phyloP scores from a whole-genome alignment of 257 asterid genomes.

The Fraxinus quadrangulata region DNA sequence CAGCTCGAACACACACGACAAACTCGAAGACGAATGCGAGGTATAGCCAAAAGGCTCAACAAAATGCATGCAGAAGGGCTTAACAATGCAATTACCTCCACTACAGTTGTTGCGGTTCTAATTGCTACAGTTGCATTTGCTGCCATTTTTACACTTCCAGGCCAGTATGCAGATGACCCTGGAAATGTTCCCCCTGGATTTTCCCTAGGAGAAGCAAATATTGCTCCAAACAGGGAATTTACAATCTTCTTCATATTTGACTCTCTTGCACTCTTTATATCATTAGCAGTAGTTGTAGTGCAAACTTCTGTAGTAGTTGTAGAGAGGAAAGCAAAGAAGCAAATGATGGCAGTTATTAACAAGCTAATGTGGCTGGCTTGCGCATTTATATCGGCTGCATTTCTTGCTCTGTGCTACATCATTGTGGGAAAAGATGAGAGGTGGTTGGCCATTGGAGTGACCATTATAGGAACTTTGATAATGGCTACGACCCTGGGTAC shows the following conservation, averaged over 20 bases:
- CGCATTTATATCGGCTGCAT: slow-evolving; percentile 56
- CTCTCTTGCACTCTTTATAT: slow-evolving; percentile 74
- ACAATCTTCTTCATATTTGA: slow-evolving; percentile 59
- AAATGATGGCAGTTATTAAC: slow-evolving; percentile 70
- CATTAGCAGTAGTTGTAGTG: slow-evolving; percentile 75
- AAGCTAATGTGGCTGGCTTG: slow-evolving; percentile 91
- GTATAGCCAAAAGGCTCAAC: slow-evolving; percentile 61
- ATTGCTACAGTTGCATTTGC: slow-evolving; percentile 82
- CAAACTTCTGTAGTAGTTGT: slow-evolving; percentile 76
- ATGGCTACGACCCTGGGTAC: slow-evolving; percentile 71
- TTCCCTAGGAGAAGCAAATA: slow-evolving; percentile 62
- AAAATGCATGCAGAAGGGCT: slow-evolving; percentile 81
- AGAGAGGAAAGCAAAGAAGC: slow-evolving; percentile 65
- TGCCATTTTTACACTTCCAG: slow-evolving; percentile 72
- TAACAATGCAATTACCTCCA: slow-evolving; percentile 75
- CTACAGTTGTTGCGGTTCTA: slow-evolving; percentile 76
- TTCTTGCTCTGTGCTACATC: slow-evolving; percentile 63
- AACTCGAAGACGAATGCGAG: slow-evolving; percentile 52
- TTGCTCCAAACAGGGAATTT: slow-evolving; percentile 54
- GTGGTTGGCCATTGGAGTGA: slow-evolving; percentile 63
- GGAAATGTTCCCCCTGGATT: slow-evolving; percentile 31
- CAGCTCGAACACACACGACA: slow-evolving; percentile 71
- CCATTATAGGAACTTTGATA: slow-evolving; percentile 57
- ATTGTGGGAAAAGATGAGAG: slow-evolving; percentile 54
- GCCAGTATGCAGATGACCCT: slow-evolving; percentile 53